A percentile compares a stretch with the other conserved stretches of the same genome.
Evolutionary conservation across 2,329 filamentous ascomycete species (phyloP).

Genomic region (Coleophoma crateriformis): DNA sequence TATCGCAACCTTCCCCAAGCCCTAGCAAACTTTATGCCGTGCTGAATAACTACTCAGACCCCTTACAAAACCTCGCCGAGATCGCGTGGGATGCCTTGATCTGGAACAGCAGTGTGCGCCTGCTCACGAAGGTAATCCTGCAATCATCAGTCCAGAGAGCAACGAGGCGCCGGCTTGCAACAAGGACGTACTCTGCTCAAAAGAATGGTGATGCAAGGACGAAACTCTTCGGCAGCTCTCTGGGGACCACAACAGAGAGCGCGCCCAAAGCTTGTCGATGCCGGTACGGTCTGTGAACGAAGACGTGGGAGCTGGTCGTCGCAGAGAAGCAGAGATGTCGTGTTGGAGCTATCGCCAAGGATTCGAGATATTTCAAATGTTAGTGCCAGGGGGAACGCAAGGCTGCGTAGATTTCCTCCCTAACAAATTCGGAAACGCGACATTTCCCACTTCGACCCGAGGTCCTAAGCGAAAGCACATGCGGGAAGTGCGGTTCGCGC

Average conservation of each 20-base stretch:
- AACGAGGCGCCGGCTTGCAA: slow-evolving; percentile 13
- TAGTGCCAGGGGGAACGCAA: slow-evolving; percentile 8
- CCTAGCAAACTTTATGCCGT: too few relatives aligned
- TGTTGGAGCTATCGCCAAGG: slow-evolving; percentile 4
- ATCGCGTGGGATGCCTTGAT: slow-evolving; percentile 6
- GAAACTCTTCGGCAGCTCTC: slow-evolving; percentile 24
- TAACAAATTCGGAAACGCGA: background rate
- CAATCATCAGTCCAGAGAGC: slow-evolving; percentile 22
- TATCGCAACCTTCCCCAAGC: background rate
- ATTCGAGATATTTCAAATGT: slow-evolving; percentile 4
- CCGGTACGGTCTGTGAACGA: slow-evolving; percentile 11
- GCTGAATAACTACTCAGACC: background rate
- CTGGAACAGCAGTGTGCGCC: too few relatives aligned
- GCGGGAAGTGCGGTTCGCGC: too few relatives aligned
- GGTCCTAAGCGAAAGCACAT: too few relatives aligned
- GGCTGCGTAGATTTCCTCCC: slow-evolving; percentile 1
- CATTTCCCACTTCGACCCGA: too few relatives aligned
- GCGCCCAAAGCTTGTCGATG: slow-evolving; percentile 26
- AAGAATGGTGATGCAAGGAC: slow-evolving; percentile 25
- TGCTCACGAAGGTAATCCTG: slow-evolving; percentile 7
- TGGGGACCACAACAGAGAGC: slow-evolving; percentile 22
- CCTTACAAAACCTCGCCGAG: slow-evolving; percentile 11
- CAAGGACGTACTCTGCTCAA: slow-evolving; percentile 19
- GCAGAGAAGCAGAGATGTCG: slow-evolving; percentile 11
- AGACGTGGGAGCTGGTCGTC: slow-evolving; percentile 10